Percentiles rank a stretch among this genome's conserved stretches.
Conservation (phyloP, 495 filamentous ascomycete genomes). For the Trichocladium uniseriatum region DNA sequence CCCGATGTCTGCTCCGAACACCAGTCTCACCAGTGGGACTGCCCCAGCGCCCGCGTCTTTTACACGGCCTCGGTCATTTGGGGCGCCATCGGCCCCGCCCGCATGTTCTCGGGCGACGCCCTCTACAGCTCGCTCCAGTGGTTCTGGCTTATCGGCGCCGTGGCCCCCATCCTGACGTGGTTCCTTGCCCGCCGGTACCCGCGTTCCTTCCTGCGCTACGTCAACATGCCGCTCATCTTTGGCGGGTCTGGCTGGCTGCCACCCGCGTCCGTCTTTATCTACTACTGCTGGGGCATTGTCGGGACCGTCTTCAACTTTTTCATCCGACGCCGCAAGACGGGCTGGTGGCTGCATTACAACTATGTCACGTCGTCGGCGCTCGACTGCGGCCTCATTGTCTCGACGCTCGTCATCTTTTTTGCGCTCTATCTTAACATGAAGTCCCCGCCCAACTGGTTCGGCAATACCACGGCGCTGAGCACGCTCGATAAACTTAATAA, state of each 20-base stretch:
- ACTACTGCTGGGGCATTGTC: conserved; percentile 59
- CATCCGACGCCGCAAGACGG: conserved; percentile 50
- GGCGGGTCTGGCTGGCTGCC: conserved; percentile 54
- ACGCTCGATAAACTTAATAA: conserved; percentile 30
- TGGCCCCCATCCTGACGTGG: conserved; percentile 50
- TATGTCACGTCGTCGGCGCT: conserved; percentile 66
- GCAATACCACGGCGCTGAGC: conserved; percentile 40
- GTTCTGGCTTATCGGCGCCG: conserved; percentile 60
- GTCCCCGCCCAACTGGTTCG: conserved; percentile 55
- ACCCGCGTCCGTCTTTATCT: conserved; percentile 57
- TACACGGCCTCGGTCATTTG: conserved; percentile 50
- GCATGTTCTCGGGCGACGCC: conserved; percentile 52
- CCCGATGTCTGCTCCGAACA: conserved; percentile 49
- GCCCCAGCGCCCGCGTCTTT: conserved; percentile 55
- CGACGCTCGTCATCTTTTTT: conserved; percentile 64
- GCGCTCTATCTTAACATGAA: conserved; percentile 48
- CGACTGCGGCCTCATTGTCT: conserved; percentile 56
- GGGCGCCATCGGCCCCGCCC: conserved; percentile 43
- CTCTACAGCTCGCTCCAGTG: conserved; percentile 56
- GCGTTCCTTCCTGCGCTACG: conserved; percentile 45
- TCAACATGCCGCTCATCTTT: conserved; percentile 59
- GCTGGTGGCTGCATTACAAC: conserved; percentile 75
- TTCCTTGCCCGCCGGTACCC: conserved; percentile 52
- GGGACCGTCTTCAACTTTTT: conserved; percentile 59
- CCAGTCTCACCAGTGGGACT: conserved; percentile 51